Conservation (phyloP, 1,139 yeast species). For the Geotrichum carabidarum region DNA sequence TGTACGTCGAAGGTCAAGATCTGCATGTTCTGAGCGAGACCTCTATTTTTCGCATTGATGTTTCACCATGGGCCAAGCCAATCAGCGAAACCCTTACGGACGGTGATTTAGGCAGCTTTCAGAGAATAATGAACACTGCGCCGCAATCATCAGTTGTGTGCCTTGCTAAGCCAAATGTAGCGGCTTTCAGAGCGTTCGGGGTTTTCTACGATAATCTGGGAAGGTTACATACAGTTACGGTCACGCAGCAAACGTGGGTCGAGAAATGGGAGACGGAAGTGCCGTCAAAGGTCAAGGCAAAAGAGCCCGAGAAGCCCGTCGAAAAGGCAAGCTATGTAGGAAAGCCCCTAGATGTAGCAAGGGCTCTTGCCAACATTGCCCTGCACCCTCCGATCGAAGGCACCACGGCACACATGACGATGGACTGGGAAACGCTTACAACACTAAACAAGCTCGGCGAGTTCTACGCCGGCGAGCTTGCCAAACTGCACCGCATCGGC, state of each 20-base stretch:
- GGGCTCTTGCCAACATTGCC: constrained; percentile 2
- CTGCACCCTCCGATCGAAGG: constrained; percentile 1
- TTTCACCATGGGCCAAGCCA: constrained; percentile 27
- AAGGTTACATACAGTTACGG: constrained; percentile 1
- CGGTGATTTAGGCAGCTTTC: background rate
- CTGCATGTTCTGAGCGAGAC: constrained; percentile 5
- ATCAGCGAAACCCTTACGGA: constrained; percentile 31
- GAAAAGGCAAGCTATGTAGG: constrained; percentile 7
- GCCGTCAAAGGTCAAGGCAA: background rate
- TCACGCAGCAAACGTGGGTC: constrained; percentile 3
- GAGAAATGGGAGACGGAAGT: constrained; percentile 2
- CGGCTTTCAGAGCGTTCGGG: background rate
- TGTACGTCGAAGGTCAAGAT: constrained; percentile 1
- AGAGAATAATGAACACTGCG: background rate
- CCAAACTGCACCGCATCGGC: constrained; percentile 33
- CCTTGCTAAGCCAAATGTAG: background rate
- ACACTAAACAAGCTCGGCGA: constrained; percentile 30
- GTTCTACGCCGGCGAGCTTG: constrained; percentile 25
- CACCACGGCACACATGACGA: constrained; percentile 10
- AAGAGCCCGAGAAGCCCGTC: background rate
- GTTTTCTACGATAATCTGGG: background rate
- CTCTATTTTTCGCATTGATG: constrained; percentile 22
- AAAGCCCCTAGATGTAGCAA: background rate
- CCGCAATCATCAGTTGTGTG: constrained; percentile 1
- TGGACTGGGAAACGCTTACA: constrained; percentile 25